These are phyloP conservation scores for Neofusicoccum kwambonambiense DNA, from an alignment of 2,329 filamentous ascomycete species.

Conservation along the genomic window DNA sequence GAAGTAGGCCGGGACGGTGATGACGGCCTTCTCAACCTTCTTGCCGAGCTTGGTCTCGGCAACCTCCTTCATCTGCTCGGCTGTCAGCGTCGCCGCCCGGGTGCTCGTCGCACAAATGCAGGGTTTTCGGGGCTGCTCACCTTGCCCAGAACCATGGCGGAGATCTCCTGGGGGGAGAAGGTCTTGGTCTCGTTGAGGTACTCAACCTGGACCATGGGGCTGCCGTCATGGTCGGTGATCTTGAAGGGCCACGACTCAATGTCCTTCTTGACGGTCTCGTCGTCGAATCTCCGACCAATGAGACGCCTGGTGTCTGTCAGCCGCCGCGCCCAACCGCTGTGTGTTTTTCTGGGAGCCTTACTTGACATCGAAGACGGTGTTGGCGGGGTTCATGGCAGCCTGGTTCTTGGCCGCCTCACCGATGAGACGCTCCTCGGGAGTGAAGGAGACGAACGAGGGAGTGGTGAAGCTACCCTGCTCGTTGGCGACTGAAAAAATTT, in stretches of 20 bases:
- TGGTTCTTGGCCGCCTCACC: slow-evolving; percentile 99
- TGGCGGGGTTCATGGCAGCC: slow-evolving; percentile 97
- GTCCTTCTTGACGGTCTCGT: slow-evolving; percentile 98
- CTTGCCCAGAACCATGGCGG: slow-evolving; percentile 97
- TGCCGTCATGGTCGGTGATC: slow-evolving; percentile 84
- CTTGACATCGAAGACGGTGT: slow-evolving; percentile 99
- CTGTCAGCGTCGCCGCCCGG: slow-evolving; percentile 24
- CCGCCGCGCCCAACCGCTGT: background rate
- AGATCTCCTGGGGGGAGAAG: slow-evolving; percentile 98
- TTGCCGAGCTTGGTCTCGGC: slow-evolving; percentile 97
- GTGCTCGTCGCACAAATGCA: slow-evolving; percentile 6
- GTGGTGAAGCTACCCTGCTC: slow-evolving; percentile 99
- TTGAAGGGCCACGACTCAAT: slow-evolving; percentile 99
- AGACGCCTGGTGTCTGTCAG: slow-evolving; percentile 69
- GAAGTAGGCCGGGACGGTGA: slow-evolving; percentile 99
- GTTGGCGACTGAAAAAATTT: slow-evolving; percentile 71
- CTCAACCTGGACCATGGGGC: slow-evolving; percentile 90
- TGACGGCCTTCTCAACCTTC: slow-evolving; percentile 98
- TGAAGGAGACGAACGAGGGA: slow-evolving; percentile 98
- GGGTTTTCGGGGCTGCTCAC: slow-evolving; percentile 50
- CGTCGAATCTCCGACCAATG: slow-evolving; percentile 93
- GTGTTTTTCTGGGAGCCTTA: slow-evolving; percentile 40
- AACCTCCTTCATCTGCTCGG: slow-evolving; percentile 91
- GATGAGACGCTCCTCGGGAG: slow-evolving; percentile 96
- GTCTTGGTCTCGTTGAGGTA: slow-evolving; percentile 93